Percentiles rank a stretch among this genome's conserved stretches.
phyloP scores from a whole-genome alignment of 1,284 basidiomycete species.

The Sphagnurus paluster region DNA sequence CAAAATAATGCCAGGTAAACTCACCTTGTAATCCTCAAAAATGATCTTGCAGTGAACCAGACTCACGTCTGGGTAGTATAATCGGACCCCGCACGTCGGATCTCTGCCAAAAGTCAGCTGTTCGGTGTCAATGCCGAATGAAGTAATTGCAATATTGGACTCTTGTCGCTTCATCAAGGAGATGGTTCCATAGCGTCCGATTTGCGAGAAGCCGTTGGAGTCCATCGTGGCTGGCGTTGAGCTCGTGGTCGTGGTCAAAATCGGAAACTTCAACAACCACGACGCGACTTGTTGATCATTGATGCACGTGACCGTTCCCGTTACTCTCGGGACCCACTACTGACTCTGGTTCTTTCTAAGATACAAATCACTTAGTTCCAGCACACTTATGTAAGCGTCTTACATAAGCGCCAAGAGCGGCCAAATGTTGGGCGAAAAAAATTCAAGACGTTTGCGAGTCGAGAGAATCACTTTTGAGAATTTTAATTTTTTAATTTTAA shows the following conservation, averaged over 20 bases:
- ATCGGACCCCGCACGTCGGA: conserved; percentile 57
- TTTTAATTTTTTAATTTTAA: no score
- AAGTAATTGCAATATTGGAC: conserved; percentile 47
- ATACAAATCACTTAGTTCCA: no score
- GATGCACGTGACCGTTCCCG: conserved; percentile 6
- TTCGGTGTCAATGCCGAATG: conserved; percentile 70
- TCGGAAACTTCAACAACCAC: conserved; percentile 4
- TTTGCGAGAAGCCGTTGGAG: conserved; percentile 24
- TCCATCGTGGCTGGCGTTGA: conserved; percentile 4
- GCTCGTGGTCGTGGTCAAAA: conserved; percentile 1
- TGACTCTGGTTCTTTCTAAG: no score
- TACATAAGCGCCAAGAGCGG: no score
- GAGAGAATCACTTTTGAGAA: no score
- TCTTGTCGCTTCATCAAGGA: conserved; percentile 55
- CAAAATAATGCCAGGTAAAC: conserved; percentile 10
- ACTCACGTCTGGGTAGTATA: conserved; percentile 66
- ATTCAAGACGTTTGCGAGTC: no score
- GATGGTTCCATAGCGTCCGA: conserved; percentile 62
- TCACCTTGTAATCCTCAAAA: conserved; percentile 64
- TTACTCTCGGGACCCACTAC: not conserved
- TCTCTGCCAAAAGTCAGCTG: conserved; percentile 68
- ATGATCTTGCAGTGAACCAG: conserved; percentile 63
- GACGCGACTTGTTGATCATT: conserved; percentile 3
- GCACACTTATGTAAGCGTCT: no score
- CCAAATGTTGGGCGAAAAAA: not conserved